Evolutionary conservation across 345 rosid genomes (phyloP), one percentile per base, ranked within the genome.

Genomic region (Crucihimalaya himalaica): DNA sequence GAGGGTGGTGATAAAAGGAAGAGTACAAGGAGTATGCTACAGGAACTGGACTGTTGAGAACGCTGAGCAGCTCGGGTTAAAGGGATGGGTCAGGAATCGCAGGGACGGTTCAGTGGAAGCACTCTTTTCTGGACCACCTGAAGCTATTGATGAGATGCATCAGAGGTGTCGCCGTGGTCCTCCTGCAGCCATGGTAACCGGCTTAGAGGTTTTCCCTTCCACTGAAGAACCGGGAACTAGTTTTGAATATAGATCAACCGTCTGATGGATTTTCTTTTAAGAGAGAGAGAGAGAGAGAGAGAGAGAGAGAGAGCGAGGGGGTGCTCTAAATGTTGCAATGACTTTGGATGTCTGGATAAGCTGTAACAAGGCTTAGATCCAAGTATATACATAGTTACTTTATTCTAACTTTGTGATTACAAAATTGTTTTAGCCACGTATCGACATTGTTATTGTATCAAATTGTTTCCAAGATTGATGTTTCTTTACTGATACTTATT

Each of bases 31-130:
- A 45, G 97, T 95, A 34, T 95, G 93, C 63, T 91, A 91, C 73
- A 85, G 96, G 72, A 82, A 89, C 81, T 91, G 97, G 97, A 89
- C 92, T 4, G 72, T 88, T 16, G 96, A 88, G 72, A 89, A 87
- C 51, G 97, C 97, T 0, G 78, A 73, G 31, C 85, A 84, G 63
- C 81, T 91, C 48, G 96, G 96, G 61, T n/a, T 94, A 25, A 89
- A 84, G 37, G 97, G 97, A 64, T 91, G 97, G 98, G 96, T 94
- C 11, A 84, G 93, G 83, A 94, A 91, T 76, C 82, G 85, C 61
- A 88, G 90, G 70, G 97, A 95, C 55, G 96, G 97, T 46, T 82
- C 96, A 0, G 97, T 91, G 21, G 97, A 95, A 83, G 96, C 97
- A 13, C 83, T 92, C 51, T 89, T 95, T 78, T 87, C 90, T 0